Evolutionary conservation across 352 stramenopile genomes (phyloP).

Genomic region (Globisporangium sylvaticum): DNA sequence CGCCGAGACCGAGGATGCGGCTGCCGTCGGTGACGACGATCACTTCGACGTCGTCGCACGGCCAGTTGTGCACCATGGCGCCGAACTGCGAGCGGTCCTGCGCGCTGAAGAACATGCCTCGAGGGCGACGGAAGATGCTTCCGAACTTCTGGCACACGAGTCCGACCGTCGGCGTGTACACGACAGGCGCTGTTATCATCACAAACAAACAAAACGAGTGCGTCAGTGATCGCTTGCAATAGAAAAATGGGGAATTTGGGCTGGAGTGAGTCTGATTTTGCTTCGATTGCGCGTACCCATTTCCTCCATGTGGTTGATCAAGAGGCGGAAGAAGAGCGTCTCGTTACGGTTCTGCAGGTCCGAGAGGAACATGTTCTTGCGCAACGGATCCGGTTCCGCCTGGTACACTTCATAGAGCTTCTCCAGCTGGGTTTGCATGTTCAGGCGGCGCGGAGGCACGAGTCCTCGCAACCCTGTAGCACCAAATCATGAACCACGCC

Average conservation of each 20-base stretch:
- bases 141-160: slow-evolving; percentile 92
- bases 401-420: slow-evolving; percentile 76
- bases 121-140: slow-evolving; percentile 85
- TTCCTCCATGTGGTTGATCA: slow-evolving; percentile 90
- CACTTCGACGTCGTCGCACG: slow-evolving; percentile 93
- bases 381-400: slow-evolving; percentile 73
- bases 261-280: background rate
- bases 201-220: background rate
- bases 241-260: background rate
- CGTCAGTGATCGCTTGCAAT: background rate
- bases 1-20: slow-evolving; percentile 95
- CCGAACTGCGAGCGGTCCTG: slow-evolving; percentile 89
- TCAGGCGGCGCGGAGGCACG: slow-evolving; percentile 69
- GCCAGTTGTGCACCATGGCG: slow-evolving; percentile 95
- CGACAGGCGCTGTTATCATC: slow-evolving; percentile 75
- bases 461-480: slow-evolving; percentile 69
- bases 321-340: slow-evolving; percentile 93
- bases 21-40: slow-evolving; percentile 97
- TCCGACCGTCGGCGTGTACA: slow-evolving; percentile 97
- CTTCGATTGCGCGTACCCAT: slow-evolving; percentile 66
- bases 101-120: slow-evolving; percentile 94
- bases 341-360: slow-evolving; percentile 96
- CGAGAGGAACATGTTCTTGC: slow-evolving; percentile 92
- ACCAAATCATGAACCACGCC: background rate
- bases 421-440: slow-evolving; percentile 63